Conservation (phyloP, 2,329 filamentous ascomycete genomes). For the Myriosclerotinia scirpicola region DNA sequence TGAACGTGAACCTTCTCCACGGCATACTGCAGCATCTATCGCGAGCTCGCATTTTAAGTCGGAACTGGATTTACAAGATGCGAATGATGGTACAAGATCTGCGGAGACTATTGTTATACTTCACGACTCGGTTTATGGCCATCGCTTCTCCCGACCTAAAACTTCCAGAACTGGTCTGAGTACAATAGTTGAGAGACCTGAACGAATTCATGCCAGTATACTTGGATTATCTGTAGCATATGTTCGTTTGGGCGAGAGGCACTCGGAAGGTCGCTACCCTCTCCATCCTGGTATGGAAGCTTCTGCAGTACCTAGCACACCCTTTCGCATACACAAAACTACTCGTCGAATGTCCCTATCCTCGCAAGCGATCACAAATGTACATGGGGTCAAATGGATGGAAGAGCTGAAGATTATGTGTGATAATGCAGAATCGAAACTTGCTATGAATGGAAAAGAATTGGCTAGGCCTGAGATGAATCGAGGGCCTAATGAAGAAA, state of each 20-base stretch:
- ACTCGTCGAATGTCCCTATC: conserved; percentile 67
- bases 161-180: conserved; percentile 69
- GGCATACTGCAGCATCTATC: conserved; percentile 51
- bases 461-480: conserved; percentile 67
- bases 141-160: conserved; percentile 82
- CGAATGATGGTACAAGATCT: conserved; percentile 34
- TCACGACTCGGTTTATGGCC: conserved; percentile 93
- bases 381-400: conserved; percentile 94
- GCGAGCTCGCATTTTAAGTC: conserved; percentile 39
- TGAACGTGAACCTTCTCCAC: conserved; percentile 40
- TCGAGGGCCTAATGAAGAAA: conserved; percentile 47
- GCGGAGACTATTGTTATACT: conserved; percentile 77
- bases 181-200: conserved; percentile 89
- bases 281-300: conserved; percentile 62
- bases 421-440: conserved; percentile 71
- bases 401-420: conserved; percentile 85
- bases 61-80: conserved; percentile 38
- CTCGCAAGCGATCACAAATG: conserved; percentile 79
- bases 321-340: conserved; percentile 85
- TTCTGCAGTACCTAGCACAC: conserved; percentile 56
- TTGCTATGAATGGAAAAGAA: conserved; percentile 77
- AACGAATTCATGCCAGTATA: conserved; percentile 81
- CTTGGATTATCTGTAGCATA: conserved; percentile 85
- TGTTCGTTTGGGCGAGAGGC: conserved; percentile 80
- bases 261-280: conserved; percentile 68